Evolutionary conservation across 495 filamentous ascomycete genomes (phyloP).

Genomic region (Podospora tetraspora): DNA sequence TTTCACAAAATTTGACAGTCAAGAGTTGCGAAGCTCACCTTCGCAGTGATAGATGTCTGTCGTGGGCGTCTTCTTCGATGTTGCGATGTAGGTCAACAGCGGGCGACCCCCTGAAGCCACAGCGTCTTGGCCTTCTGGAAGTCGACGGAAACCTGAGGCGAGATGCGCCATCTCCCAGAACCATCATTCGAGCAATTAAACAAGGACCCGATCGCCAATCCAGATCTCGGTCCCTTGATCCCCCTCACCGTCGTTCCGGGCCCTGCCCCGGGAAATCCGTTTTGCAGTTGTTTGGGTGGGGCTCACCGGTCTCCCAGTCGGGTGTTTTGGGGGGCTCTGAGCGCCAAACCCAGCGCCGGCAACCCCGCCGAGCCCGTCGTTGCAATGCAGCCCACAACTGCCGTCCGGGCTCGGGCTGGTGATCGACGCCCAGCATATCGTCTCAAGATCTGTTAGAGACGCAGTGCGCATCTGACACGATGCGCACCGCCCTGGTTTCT

Average conservation of each 20-base stretch:
- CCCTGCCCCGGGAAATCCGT: constrained; percentile 6
- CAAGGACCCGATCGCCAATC: not conserved
- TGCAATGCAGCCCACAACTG: not conserved
- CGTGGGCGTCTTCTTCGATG: not conserved
- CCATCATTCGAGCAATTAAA: not conserved
- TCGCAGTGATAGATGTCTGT: no score
- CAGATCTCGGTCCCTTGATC: not conserved
- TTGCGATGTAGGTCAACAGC: not conserved
- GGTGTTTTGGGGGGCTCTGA: not conserved
- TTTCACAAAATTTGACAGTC: no score
- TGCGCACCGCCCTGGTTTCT: constrained; percentile 8
- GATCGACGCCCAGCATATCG: constrained; percentile 11
- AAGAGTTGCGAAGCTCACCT: no score
- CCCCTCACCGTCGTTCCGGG: not conserved
- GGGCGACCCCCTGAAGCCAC: not conserved
- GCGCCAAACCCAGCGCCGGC: constrained; percentile 2
- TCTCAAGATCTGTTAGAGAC: constrained; percentile 12
- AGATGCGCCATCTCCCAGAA: not conserved
- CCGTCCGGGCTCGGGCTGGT: not conserved
- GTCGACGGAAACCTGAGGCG: no score
- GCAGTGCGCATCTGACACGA: constrained; percentile 11
- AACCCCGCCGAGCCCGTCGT: constrained; percentile 11
- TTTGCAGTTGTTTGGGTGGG: constrained; percentile 21
- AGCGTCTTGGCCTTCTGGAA: no score
- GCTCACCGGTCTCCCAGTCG: not conserved